Evolutionary conservation across 495 filamentous ascomycete genomes (phyloP).

Genomic region (Penicillium cosmopolitanum): DNA sequence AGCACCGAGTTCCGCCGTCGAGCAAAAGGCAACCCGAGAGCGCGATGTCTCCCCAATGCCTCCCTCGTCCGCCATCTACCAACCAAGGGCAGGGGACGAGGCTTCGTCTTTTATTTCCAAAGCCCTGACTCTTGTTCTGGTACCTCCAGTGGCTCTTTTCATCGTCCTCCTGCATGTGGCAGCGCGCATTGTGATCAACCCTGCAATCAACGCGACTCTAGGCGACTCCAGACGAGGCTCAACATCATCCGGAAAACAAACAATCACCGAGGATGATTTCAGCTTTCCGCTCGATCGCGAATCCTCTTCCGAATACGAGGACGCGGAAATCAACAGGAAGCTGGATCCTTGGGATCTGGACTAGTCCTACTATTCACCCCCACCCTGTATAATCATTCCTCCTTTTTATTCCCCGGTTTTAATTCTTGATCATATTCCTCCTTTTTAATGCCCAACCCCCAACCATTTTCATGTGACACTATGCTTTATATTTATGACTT

Average conservation of each 20-base stretch:
- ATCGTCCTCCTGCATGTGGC: constrained; percentile 79
- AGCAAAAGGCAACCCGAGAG: constrained; percentile 54
- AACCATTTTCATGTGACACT: constrained; percentile 16
- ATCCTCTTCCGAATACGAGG: constrained; percentile 34
- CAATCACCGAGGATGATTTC: constrained; percentile 43
- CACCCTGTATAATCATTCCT: background rate
- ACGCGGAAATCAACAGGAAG: constrained; percentile 23
- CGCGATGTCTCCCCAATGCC: constrained; percentile 74
- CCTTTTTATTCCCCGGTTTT: constrained; percentile 10
- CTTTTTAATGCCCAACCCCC: constrained; percentile 23
- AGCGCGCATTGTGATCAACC: constrained; percentile 68
- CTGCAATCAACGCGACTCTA: constrained; percentile 26
- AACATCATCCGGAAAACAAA: background rate
- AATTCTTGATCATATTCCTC: constrained; percentile 15
- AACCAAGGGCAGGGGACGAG: constrained; percentile 54
- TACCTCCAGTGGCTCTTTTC: constrained; percentile 75
- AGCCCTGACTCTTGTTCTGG: constrained; percentile 72
- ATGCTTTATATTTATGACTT: constrained; percentile 26
- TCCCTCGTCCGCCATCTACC: constrained; percentile 65
- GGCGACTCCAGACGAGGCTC: constrained; percentile 16
- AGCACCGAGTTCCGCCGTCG: constrained; percentile 55
- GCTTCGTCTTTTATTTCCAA: constrained; percentile 72
- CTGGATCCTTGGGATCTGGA: constrained; percentile 40
- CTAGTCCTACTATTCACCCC: constrained; percentile 13
- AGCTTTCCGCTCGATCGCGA: constrained; percentile 46